phyloP scores from a whole-genome alignment of 352 stramenopile species.

The Globisporangium mamillatum region DNA sequence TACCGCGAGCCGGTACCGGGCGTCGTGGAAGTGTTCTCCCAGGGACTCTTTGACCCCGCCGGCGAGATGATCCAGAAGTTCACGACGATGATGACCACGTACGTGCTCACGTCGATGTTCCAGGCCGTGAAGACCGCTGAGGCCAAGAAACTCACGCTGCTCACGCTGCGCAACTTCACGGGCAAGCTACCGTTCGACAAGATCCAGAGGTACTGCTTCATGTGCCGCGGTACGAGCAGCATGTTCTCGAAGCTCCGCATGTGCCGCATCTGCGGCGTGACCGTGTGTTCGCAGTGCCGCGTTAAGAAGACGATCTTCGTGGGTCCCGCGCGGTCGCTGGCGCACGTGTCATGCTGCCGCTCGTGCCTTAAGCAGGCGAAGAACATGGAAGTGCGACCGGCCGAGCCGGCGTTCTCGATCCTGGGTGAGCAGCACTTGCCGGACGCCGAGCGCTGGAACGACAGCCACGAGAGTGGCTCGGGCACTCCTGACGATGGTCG shows the following conservation, averaged over 20 bases:
- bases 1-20: constrained; percentile 36
- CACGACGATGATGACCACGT: constrained; percentile 23
- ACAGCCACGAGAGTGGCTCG: constrained; percentile 5
- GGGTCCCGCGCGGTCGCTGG: constrained; percentile 8
- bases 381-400: constrained; percentile 23
- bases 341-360: not conserved
- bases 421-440: constrained; percentile 9
- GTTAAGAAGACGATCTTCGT: constrained; percentile 49
- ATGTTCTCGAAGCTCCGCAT: constrained; percentile 17
- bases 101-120: constrained; percentile 28
- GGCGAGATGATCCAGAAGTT: constrained; percentile 32
- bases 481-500: constrained; percentile 2
- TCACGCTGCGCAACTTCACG: constrained; percentile 23
- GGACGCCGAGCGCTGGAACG: not conserved
- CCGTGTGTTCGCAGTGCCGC: constrained; percentile 44
- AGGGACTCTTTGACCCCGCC: constrained; percentile 38
- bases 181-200: constrained; percentile 13
- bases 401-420: constrained; percentile 25
- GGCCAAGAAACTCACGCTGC: constrained; percentile 53
- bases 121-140: constrained; percentile 33
- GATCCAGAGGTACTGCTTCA: constrained; percentile 15
- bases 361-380: constrained; percentile 16
- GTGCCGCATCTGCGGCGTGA: constrained; percentile 43
- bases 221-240: constrained; percentile 17
- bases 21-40: constrained; percentile 39